Conservation (phyloP, 345 rosid species). For the Gossypium stocksii region DNA sequence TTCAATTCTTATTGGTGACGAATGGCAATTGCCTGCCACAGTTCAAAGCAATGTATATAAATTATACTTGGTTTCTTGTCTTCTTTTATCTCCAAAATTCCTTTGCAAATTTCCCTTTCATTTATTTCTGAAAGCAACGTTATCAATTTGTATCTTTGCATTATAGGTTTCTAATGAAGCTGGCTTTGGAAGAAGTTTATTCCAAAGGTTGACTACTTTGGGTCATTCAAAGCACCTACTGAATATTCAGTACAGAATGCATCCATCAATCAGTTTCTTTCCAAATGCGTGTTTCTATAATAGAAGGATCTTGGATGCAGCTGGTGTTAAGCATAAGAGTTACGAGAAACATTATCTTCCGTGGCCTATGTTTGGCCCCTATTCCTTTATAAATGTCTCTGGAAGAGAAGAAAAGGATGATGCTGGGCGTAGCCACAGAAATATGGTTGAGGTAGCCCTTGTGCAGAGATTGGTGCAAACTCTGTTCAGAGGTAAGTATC, state of each 20-base stretch:
- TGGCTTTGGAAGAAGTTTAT: constrained; percentile 61
- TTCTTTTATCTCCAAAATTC: not conserved
- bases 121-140: not conserved
- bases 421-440: constrained; percentile 28
- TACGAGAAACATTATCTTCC: constrained; percentile 30
- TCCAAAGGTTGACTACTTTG: constrained; percentile 47
- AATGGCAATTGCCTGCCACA: constrained; percentile 47
- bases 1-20: constrained; percentile 49
- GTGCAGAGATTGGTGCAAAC: constrained; percentile 28
- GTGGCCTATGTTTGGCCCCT: constrained; percentile 44
- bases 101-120: not conserved
- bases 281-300: constrained; percentile 51
- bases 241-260: constrained; percentile 70
- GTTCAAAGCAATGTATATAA: constrained; percentile 41
- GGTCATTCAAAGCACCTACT: constrained; percentile 47
- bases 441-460: constrained; percentile 45
- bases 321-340: constrained; percentile 28
- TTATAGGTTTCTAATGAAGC: constrained; percentile 34
- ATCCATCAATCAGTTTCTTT: constrained; percentile 61
- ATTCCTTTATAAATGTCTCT: constrained; percentile 41
- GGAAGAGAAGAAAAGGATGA: constrained; percentile 36
- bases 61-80: not conserved
- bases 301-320: constrained; percentile 41
- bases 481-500: constrained; percentile 35
- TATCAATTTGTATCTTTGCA: not conserved